Conservation (phyloP, 2,329 filamentous ascomycete genomes). For the Didymella pinodella region DNA sequence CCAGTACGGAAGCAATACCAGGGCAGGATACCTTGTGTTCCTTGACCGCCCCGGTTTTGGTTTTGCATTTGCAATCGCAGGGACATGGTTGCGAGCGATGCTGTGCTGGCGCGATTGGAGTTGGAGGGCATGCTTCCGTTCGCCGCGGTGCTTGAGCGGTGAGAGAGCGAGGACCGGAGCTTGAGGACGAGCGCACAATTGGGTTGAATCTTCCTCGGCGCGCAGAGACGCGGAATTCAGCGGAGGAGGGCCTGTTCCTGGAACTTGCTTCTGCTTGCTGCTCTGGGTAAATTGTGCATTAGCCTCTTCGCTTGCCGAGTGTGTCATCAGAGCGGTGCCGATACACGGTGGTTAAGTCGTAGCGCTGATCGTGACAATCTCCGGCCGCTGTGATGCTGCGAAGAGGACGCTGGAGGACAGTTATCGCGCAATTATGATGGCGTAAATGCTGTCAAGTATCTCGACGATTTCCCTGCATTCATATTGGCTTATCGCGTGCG, state of each 20-base stretch:
- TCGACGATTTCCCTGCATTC: conserved; percentile 36
- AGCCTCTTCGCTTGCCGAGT: conserved; percentile 7
- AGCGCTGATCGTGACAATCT: conserved; percentile 33
- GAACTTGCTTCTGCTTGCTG: not conserved
- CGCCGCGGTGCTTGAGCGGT: conserved; percentile 25
- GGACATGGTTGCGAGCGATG: conserved; percentile 20
- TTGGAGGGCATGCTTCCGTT: conserved; percentile 17
- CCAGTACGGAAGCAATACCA: conserved; percentile 25
- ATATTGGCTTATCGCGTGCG: conserved; percentile 18
- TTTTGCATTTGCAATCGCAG: conserved; percentile 21
- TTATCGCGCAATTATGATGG: conserved; percentile 41
- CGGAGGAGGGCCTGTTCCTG: not conserved
- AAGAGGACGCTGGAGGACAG: not conserved
- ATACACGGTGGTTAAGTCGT: conserved; percentile 13
- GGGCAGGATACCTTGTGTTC: conserved; percentile 33
- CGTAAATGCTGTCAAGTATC: conserved; percentile 31
- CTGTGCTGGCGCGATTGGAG: conserved; percentile 16
- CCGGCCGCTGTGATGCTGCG: conserved; percentile 23
- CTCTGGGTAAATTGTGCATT: conserved; percentile 17
- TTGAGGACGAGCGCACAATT: not conserved
- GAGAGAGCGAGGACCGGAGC: conserved; percentile 10
- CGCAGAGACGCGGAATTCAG: not conserved
- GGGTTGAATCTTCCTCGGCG: not conserved
- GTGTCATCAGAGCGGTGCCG: not conserved
- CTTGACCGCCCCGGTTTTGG: conserved; percentile 31